Evolutionary conservation across 2,329 filamentous ascomycete species (phyloP).

Genomic region (Pseudocercospora ulei): DNA sequence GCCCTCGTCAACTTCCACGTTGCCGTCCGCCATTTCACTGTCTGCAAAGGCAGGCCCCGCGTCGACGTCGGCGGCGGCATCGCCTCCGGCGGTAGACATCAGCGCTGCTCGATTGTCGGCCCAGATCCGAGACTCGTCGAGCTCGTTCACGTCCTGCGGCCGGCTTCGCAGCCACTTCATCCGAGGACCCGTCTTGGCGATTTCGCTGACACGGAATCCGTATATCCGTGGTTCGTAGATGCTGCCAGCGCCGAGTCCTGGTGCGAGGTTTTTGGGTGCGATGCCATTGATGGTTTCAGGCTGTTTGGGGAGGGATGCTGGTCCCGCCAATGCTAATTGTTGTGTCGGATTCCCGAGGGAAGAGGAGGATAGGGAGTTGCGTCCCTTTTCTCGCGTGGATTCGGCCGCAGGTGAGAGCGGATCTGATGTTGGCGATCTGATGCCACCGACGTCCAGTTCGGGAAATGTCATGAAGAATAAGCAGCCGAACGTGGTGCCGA

Average conservation of each 20-base stretch:
- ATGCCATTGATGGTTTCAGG: slow-evolving; percentile 68
- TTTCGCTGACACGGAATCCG: slow-evolving; percentile 86
- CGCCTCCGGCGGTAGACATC: slow-evolving; percentile 7
- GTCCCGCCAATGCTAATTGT: slow-evolving; percentile 25
- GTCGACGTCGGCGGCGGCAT: slow-evolving; percentile 9
- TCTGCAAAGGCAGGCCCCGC: slow-evolving; percentile 24
- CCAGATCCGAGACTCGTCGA: slow-evolving; percentile 59
- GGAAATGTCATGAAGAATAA: slow-evolving; percentile 98
- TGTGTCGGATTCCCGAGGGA: slow-evolving; percentile 25
- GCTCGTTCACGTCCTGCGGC: slow-evolving; percentile 65
- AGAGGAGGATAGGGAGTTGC: slow-evolving; percentile 28
- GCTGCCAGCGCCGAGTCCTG: slow-evolving; percentile 68
- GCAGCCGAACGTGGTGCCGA: slow-evolving; percentile 91
- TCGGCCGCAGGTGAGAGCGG: slow-evolving; percentile 14
- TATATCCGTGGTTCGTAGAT: slow-evolving; percentile 96
- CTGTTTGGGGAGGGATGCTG: slow-evolving; percentile 36
- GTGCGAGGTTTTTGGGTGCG: slow-evolving; percentile 74
- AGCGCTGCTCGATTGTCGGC: slow-evolving; percentile 25
- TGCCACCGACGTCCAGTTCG: slow-evolving; percentile 67
- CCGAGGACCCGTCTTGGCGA: slow-evolving; percentile 76
- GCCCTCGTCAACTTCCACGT: slow-evolving; percentile 26
- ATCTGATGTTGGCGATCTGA: slow-evolving; percentile 15
- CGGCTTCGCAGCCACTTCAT: slow-evolving; percentile 95
- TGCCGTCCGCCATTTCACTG: slow-evolving; percentile 30
- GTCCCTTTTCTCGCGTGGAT: slow-evolving; percentile 23